Conservation (phyloP, 1,139 yeast genomes). For the Pichia sp. region DNA sequence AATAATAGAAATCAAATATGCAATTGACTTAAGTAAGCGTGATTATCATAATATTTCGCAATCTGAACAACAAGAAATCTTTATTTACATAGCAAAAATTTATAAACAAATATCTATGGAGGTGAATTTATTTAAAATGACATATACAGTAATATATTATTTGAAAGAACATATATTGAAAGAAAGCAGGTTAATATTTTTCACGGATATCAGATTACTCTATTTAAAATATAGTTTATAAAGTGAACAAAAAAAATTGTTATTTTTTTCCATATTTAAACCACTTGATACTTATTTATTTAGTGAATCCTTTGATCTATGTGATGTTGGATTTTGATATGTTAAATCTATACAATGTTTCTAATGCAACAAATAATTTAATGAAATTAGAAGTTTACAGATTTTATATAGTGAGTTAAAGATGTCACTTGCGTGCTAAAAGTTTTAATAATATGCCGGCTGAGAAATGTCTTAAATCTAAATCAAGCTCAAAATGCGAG, state of each 20-base stretch:
- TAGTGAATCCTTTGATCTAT: slow-evolving; percentile 13
- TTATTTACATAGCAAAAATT: background rate
- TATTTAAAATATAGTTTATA: slow-evolving; percentile 19
- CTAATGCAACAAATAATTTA: slow-evolving; percentile 9
- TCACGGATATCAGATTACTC: slow-evolving; percentile 12
- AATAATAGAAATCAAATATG: slow-evolving; percentile 8
- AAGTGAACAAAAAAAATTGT: slow-evolving; percentile 15
- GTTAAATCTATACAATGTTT: slow-evolving; percentile 10
- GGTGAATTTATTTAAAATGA: slow-evolving; percentile 1
- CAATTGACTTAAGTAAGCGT: slow-evolving; percentile 9
- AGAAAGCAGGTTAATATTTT: no score
- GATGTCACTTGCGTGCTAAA: no score
- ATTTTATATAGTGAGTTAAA: background rate
- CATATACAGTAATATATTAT: background rate
- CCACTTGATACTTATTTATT: slow-evolving; percentile 18
- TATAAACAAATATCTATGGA: background rate
- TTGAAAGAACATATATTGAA: slow-evolving; percentile 2
- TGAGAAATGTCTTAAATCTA: slow-evolving; percentile 3
- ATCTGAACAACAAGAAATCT: background rate
- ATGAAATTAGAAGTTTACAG: slow-evolving; percentile 1
- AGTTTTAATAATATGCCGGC: slow-evolving; percentile 7
- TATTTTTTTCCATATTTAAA: slow-evolving; percentile 10
- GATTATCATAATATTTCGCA: slow-evolving; percentile 8
- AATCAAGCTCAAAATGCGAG: slow-evolving; percentile 1
- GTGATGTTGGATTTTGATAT: slow-evolving; percentile 15